Base-by-base conservation (phyloP, 1,284 basidiomycete species). In the Tylopilus sp. region DNA sequence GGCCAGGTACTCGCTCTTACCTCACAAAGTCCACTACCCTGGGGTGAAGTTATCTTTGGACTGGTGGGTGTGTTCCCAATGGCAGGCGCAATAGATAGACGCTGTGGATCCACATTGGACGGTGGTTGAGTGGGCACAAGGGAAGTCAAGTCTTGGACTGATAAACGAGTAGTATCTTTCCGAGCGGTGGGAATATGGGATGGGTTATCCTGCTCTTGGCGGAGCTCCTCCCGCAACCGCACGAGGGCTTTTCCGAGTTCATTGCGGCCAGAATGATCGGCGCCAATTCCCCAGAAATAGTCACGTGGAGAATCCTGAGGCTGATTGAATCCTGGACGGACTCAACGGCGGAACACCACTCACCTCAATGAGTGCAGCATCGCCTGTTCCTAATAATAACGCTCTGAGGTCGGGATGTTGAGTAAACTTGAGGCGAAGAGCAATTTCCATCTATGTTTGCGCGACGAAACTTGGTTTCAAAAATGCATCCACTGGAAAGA, bases 161-260 rank as follows among this genome's bases (percentile, higher is more conserved):
- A 69, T 28, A 69, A 59, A 42, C 67, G 69, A 47, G 62, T 66
- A 9, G 60, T 42, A 22, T 72, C 70, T 29, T 59, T 58, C 42
- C 60, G 59, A 24, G 57, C 70, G 13, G 47, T 57, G 28, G 69
- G 67, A 25, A 69, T 57, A n/a, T 58, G 61, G 5, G 56, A 53
- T 2, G 67, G 70, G 14, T 67, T 36, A 24, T 58, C 43, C 31
- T 54, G 63, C 50, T 69, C 69, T 20, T 59, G 60, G 53, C 78
- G 79, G 49, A 84, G 65, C 60, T 75, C 77, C 45, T 69, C 67
- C 57, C 85, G 73, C 58, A 88, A 66, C 57, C 83, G 76, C 59
- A 82, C 78, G 24, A 87, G 73, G 17, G 83, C 83, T 63, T 84
- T 86, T 25, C 86, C 86, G n/a, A 88, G 77, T 66, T 88, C 84